These are phyloP conservation scores for Torulaspora quercuum DNA, from an alignment of 805 yeast genomes.

Conservation along the genomic window DNA sequence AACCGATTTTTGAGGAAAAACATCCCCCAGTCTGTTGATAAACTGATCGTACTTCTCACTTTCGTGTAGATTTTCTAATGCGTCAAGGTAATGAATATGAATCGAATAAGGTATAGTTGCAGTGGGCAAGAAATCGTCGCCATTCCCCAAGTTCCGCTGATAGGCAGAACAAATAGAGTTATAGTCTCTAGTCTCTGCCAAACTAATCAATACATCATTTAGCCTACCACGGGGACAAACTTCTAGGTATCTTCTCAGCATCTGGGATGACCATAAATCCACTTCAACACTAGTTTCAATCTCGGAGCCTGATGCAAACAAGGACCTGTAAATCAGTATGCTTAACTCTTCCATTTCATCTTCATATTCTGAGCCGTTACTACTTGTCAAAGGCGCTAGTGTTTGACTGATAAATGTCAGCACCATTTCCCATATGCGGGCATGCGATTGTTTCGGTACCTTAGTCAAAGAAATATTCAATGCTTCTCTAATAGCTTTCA, in stretches of 20 bases:
- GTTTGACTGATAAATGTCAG: constrained; percentile 21
- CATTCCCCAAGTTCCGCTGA: constrained; percentile 14
- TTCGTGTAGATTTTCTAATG: constrained; percentile 13
- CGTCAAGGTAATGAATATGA: constrained; percentile 17
- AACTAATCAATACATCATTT: constrained; percentile 10
- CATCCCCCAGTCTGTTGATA: constrained; percentile 11
- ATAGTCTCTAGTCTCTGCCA: constrained; percentile 24
- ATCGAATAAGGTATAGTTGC: constrained; percentile 13
- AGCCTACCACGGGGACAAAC: constrained; percentile 21
- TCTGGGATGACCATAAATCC: constrained; percentile 28
- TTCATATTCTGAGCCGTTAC: constrained; percentile 12
- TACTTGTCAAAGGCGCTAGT: constrained; percentile 19
- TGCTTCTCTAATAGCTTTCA: constrained; percentile 32
- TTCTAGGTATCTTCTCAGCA: constrained; percentile 24
- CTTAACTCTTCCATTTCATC: constrained; percentile 16
- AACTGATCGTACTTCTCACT: constrained; percentile 34
- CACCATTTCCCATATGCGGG: constrained; percentile 27
- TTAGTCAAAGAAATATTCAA: constrained; percentile 24
- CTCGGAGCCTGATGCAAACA: constrained; percentile 8
- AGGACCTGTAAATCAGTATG: constrained; percentile 9
- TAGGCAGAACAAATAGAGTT: constrained; percentile 14
- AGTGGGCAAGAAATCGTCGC: constrained; percentile 5
- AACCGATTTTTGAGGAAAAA: constrained; percentile 60
- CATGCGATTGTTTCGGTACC: constrained; percentile 20
- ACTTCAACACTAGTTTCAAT: constrained; percentile 7